A percentile compares a stretch with the other conserved stretches of the same genome.
Conservation (phyloP, 2,329 filamentous ascomycete genomes). For the Clarireedia monteithiana region DNA sequence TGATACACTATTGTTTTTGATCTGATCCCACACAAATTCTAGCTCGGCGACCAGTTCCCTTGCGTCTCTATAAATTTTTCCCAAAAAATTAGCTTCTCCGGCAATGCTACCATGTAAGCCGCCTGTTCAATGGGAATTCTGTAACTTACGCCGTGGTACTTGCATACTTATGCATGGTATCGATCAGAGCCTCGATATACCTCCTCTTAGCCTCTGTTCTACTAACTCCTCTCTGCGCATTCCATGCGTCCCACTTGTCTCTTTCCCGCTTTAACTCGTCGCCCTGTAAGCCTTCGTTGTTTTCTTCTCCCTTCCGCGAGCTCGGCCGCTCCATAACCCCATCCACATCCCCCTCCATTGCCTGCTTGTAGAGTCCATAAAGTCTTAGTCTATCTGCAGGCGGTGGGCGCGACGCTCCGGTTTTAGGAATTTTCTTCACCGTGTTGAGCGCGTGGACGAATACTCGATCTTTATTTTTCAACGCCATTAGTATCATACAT, state of each 20-base stretch:
- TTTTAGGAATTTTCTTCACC: slow-evolving; percentile 94
- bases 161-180: slow-evolving; percentile 95
- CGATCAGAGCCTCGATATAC: slow-evolving; percentile 89
- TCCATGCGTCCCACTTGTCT: slow-evolving; percentile 91
- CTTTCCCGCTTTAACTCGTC: slow-evolving; percentile 44
- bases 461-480: slow-evolving; percentile 65
- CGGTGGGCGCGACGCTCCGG: slow-evolving; percentile 82
- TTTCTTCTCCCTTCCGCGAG: slow-evolving; percentile 47
- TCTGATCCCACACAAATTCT: slow-evolving; percentile 99
- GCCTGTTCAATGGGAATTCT: not conserved
- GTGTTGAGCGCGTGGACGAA: slow-evolving; percentile 99
- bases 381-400: slow-evolving; percentile 78
- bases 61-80: slow-evolving; percentile 51
- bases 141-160: slow-evolving; percentile 62
- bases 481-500: not conserved
- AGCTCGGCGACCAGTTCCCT: slow-evolving; percentile 84
- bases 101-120: no score
- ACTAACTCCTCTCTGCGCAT: slow-evolving; percentile 72
- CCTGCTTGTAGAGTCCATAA: slow-evolving; percentile 98
- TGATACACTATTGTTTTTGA: slow-evolving; percentile 74
- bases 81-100: slow-evolving; percentile 10
- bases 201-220: slow-evolving; percentile 89
- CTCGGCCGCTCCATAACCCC: slow-evolving; percentile 82
- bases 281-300: slow-evolving; percentile 30
- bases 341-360: slow-evolving; percentile 96